Conservation (phyloP, 306 rosid genomes). For the Quercus engelmannii region DNA sequence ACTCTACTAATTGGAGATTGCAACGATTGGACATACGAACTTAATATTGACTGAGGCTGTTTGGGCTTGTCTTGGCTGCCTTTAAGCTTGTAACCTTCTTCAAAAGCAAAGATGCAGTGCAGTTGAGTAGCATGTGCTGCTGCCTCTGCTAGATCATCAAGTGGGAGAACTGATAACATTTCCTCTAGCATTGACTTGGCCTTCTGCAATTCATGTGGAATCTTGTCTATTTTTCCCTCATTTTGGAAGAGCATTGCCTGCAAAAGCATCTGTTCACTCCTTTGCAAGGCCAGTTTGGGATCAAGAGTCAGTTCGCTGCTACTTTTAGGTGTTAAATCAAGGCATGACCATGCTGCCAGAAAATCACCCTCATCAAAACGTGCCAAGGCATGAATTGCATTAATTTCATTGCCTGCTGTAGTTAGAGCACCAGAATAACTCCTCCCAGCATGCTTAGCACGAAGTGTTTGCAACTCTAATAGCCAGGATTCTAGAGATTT, state of each 20-base stretch:
- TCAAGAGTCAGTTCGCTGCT: constrained; percentile 90
- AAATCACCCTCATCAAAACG: constrained; percentile 86
- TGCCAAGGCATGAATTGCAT: constrained; percentile 93
- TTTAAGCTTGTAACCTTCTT: constrained; percentile 69
- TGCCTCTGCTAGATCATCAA: constrained; percentile 89
- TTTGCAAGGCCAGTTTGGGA: constrained; percentile 86
- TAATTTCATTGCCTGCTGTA: constrained; percentile 87
- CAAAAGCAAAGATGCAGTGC: constrained; percentile 75
- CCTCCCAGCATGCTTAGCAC: constrained; percentile 87
- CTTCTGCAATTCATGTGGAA: constrained; percentile 65
- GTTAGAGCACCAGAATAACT: constrained; percentile 90
- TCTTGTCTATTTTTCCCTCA: constrained; percentile 63
- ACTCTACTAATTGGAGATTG: constrained; percentile 56
- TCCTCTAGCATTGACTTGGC: constrained; percentile 92
- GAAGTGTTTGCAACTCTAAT: constrained; percentile 82
- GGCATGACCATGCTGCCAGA: constrained; percentile 86
- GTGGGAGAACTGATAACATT: constrained; percentile 67
- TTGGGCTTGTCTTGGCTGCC: constrained; percentile 44
- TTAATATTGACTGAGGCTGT: constrained; percentile 47
- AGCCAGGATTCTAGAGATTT: constrained; percentile 90
- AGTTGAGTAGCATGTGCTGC: constrained; percentile 70
- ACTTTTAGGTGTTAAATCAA: constrained; percentile 95
- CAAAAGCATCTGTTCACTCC: constrained; percentile 98
- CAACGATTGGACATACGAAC: constrained; percentile 54
- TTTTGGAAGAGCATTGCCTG: constrained; percentile 78